Evolutionary conservation across 257 asterid species (phyloP), one percentile per base, ranked within the genome.

Genomic region (Nicotiana tomentosiformis): DNA sequence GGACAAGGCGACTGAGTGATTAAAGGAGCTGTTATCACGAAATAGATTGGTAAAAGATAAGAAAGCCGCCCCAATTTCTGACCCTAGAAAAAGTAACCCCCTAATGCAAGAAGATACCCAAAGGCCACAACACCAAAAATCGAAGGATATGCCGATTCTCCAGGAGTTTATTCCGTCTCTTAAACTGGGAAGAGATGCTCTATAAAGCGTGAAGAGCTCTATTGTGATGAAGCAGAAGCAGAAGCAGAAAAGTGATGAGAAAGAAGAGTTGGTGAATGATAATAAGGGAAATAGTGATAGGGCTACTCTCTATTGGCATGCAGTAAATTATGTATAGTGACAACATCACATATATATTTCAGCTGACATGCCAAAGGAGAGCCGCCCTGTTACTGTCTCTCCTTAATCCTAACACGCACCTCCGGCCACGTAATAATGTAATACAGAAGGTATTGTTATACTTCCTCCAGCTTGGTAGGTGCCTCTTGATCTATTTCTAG

Each of bases 351-450:
- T 35, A 35, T 35, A 56, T 16, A 6, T 26, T 10, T 66, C 20
- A 46, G 5, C 57, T 58, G 43, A 76, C 92, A 89, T 84, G 94
- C 93, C 91, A 88, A 89, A 87, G 92, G 93, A 91, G 94, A 91
- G 94, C 87, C 89, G 94, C 92, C 94, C 94, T 87, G 69, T 51
- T 82, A 89, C 67, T 86, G 87, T 29, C 84, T 89, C 82, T 15
- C 87, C 88, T 87, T 89, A 90, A 11, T 66, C 23, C 62, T 57
- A 57, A 17, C 11, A 39, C 2, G 46, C 46, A 39, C 43, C 2
- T 39, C 46, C 10, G 10, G 4, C 5, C 35, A 32, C 35, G 35
- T 32, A 32, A 32, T 32, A 53, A 49, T 49, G 16, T 49, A 10
- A 10, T 11, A 15, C 51, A 43, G 32, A 43, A 18, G 1, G 32